phyloP scores from a whole-genome alignment of 1,284 basidiomycete species.

The Mycena sp. region DNA sequence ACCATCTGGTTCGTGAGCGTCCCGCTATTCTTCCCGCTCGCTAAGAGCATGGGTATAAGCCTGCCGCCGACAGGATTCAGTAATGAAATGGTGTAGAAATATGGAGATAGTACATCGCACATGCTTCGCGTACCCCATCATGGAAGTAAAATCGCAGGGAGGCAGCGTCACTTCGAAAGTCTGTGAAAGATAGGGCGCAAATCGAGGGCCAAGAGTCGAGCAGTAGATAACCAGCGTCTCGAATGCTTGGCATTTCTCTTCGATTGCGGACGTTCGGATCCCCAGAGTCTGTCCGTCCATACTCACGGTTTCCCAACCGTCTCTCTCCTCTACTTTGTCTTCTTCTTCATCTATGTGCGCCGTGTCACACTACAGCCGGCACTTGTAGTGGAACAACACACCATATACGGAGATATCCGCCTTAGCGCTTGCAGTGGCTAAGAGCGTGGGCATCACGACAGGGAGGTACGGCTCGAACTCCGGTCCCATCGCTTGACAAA shows the following conservation, averaged over 20 bases:
- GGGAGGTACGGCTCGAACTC: slow-evolving; percentile 88
- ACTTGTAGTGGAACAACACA: slow-evolving; percentile 42
- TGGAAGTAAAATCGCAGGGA: slow-evolving; percentile 81
- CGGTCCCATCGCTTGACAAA: slow-evolving; percentile 81
- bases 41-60: slow-evolving; percentile 77
- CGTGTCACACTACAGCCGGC: neutral
- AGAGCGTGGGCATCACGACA: slow-evolving; percentile 81
- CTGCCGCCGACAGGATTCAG: slow-evolving; percentile 46
- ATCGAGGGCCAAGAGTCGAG: slow-evolving; percentile 71
- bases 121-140: slow-evolving; percentile 84
- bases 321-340: slow-evolving; percentile 61
- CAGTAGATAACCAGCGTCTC: slow-evolving; percentile 86
- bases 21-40: slow-evolving; percentile 74
- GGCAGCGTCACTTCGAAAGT: slow-evolving; percentile 76
- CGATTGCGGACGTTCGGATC: slow-evolving; percentile 81
- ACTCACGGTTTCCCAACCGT: slow-evolving; percentile 81
- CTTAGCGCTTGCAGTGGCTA: slow-evolving; percentile 81
- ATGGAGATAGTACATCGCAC: slow-evolving; percentile 61
- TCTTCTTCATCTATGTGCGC: slow-evolving; percentile 60
- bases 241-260: slow-evolving; percentile 89
- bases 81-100: neutral
- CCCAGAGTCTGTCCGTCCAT: slow-evolving; percentile 82
- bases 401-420: slow-evolving; percentile 82
- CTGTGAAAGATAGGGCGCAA: slow-evolving; percentile 78
- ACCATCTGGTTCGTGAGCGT: slow-evolving; percentile 79